Evolutionary conservation across 352 stramenopile genomes (phyloP).

Genomic region (Phytopythium sindhum): DNA sequence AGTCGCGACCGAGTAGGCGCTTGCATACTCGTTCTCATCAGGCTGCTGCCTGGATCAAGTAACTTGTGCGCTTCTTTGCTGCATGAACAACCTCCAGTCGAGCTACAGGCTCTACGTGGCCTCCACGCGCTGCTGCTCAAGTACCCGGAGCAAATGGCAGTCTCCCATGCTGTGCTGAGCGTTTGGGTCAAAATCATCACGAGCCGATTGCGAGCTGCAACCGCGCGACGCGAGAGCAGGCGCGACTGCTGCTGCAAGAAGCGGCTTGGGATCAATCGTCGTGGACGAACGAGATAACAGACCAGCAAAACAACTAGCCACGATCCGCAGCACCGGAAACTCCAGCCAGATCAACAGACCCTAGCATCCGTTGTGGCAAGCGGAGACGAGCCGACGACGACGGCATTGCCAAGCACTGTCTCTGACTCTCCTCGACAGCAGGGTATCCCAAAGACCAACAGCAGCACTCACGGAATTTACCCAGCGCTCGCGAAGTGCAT

Average conservation of each 20-base stretch:
- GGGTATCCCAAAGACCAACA: neutral
- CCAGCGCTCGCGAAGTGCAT: slow-evolving; percentile 39
- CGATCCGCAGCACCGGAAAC: neutral
- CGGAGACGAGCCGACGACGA: neutral
- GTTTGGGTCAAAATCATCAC: slow-evolving; percentile 52
- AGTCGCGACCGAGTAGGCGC: slow-evolving; percentile 51
- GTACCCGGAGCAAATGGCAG: slow-evolving; percentile 35
- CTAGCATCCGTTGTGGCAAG: neutral
- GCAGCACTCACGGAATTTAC: slow-evolving; percentile 29
- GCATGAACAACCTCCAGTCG: slow-evolving; percentile 19
- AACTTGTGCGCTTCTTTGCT: neutral
- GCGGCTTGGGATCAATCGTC: slow-evolving; percentile 22
- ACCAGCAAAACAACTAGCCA: slow-evolving; percentile 5
- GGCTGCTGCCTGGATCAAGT: neutral
- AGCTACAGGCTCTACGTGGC: slow-evolving; percentile 60
- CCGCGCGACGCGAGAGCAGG: slow-evolving; percentile 38
- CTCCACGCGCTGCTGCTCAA: slow-evolving; percentile 54
- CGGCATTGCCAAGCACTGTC: neutral
- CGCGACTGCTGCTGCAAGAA: slow-evolving; percentile 46
- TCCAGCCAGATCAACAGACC: neutral
- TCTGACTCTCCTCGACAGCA: neutral
- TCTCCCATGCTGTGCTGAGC: slow-evolving; percentile 20
- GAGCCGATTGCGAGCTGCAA: slow-evolving; percentile 58
- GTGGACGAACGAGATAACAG: slow-evolving; percentile 30
- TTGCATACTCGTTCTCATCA: neutral